Base-by-base conservation (phyloP, 768 basidiomycete genomes). In the Boletus rufocinnamomeus region DNA sequence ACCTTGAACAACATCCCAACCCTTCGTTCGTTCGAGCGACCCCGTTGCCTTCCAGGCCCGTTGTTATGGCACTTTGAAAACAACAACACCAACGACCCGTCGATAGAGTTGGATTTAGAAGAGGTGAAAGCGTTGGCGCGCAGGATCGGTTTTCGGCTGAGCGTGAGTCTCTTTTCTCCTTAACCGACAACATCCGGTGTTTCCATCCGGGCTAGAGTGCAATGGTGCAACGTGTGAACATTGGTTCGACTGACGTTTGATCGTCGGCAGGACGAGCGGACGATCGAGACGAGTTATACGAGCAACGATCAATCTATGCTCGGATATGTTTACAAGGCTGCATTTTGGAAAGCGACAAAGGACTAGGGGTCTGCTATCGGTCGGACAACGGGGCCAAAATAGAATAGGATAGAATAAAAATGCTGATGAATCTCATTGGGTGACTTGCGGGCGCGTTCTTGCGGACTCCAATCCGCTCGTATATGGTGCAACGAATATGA, bases 31-130 rank as follows among this genome's bases (percentile, higher is more conserved):
- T 43, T 40, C 7, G n/a, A 28, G 6, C 25, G 4, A 17, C 4
- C 13, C 6, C 5, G 3, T n/a, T 19, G 16, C 21, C 19, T 19
- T 28, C 23, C 45, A 88, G 95, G 95, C 3, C 96, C 96, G 0
- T 75, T 96, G 1, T 75, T 98, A n/a, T 98, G 96, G 95, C 96
- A 98, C 70, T 98, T 87, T 73, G 95, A 98, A 68, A 95, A 96
- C 73, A 94, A 92, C 68, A 80, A 71, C 54, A 84, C 85, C 43
- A 84, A 86, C 61, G 93, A 96, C 62, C 81, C 85, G 0, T 93
- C 91, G 1, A 80, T 98, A 37, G 95, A 98, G 73, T 79, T 98
- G 19, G 88, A 87, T 66, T 75, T 98, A n/a, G 90, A 92, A 58
- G 95, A 98, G 68, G 82, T 97, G 38, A 96, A 94, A 69, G 72